Evolutionary conservation across 768 basidiomycete genomes (phyloP).

Genomic region (Pleurotus citrinopileatus): DNA sequence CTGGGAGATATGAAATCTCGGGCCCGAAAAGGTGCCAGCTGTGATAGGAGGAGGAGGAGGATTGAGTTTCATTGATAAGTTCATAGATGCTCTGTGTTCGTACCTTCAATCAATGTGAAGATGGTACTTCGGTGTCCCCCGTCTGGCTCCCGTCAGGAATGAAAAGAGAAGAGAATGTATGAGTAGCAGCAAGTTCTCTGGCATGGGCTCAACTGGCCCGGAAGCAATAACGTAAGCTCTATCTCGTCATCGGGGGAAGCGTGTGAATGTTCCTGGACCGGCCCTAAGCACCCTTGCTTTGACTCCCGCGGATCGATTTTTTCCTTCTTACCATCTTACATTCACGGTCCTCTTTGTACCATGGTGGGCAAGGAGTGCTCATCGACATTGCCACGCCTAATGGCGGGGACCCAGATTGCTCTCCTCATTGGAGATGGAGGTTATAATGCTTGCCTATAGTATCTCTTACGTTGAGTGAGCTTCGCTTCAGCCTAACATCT

Average conservation of each 20-base stretch:
- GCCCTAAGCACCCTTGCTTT: slow-evolving; percentile 36
- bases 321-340: slow-evolving; percentile 44
- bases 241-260: background rate
- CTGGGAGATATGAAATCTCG: slow-evolving; percentile 18
- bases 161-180: background rate
- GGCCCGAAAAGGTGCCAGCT: slow-evolving; percentile 7
- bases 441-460: slow-evolving; percentile 65
- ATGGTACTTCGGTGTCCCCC: background rate
- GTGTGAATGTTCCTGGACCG: slow-evolving; percentile 18
- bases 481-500: slow-evolving; percentile 59
- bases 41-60: background rate
- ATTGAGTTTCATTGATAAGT: background rate
- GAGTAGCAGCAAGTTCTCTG: background rate
- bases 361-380: slow-evolving; percentile 51
- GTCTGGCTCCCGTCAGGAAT: background rate
- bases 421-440: slow-evolving; percentile 41
- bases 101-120: too few relatives aligned
- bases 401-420: slow-evolving; percentile 74
- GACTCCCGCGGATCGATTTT: slow-evolving; percentile 8
- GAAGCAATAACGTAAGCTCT: slow-evolving; percentile 3
- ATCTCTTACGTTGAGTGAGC: slow-evolving; percentile 30
- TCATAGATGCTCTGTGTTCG: too few relatives aligned
- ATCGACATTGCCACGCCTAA: slow-evolving; percentile 59
- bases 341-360: slow-evolving; percentile 59
- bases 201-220: background rate